These are phyloP conservation scores for Carex kokanica DNA, from an alignment of 176 grass and related monocot species.

Conservation along the genomic window DNA sequence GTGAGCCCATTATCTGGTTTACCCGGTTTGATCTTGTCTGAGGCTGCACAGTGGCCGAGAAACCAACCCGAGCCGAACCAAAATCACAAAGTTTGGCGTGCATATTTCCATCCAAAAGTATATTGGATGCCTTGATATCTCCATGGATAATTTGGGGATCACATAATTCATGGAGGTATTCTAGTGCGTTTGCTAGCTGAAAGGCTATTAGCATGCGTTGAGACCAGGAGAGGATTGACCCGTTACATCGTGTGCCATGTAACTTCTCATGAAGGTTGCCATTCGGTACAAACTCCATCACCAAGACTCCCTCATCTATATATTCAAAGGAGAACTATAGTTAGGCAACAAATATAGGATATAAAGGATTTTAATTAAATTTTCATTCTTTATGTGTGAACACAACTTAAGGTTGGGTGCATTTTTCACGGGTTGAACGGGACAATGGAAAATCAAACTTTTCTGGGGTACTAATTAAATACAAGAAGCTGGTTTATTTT, in stretches of 20 bases:
- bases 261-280: slow-evolving; percentile 65
- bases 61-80: slow-evolving; percentile 52
- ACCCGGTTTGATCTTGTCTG: slow-evolving; percentile 34
- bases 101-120: slow-evolving; percentile 57
- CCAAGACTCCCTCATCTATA: slow-evolving; percentile 51
- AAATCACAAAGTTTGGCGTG: slow-evolving; percentile 91
- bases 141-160: slow-evolving; percentile 59
- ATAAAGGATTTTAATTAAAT: slow-evolving; percentile 1
- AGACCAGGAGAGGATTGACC: slow-evolving; percentile 35
- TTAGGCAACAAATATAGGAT: background rate
- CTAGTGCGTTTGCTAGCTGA: slow-evolving; percentile 61
- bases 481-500: background rate
- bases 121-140: slow-evolving; percentile 82
- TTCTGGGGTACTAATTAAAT: background rate
- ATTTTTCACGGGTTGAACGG: background rate
- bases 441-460: background rate
- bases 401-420: background rate
- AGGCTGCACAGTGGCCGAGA: slow-evolving; percentile 31
- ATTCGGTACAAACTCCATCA: slow-evolving; percentile 72
- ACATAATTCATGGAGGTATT: slow-evolving; percentile 71
- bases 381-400: slow-evolving; percentile 9
- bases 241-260: slow-evolving; percentile 18
- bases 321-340: background rate
- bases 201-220: slow-evolving; percentile 56
- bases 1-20: slow-evolving; percentile 55